A percentile compares a stretch with the other conserved stretches of the same genome.
phyloP scores from a whole-genome alignment of 768 basidiomycete genomes.

The Crepidotus variabilis region DNA sequence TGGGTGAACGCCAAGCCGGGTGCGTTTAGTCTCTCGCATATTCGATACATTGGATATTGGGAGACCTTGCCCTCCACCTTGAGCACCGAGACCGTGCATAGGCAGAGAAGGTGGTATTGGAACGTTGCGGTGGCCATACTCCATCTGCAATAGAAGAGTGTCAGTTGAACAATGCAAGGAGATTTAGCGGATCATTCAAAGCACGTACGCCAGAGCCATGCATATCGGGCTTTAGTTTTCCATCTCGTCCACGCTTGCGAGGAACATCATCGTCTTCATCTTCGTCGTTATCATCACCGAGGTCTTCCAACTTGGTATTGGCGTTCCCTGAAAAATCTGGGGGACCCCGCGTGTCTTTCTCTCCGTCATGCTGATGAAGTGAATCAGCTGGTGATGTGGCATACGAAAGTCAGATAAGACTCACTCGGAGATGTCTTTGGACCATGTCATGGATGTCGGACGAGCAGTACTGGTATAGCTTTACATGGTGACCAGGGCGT shows the following conservation, averaged over 20 bases:
- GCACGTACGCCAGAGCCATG: conserved; percentile 16
- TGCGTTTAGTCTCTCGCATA: conserved; percentile 6
- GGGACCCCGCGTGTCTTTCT: conserved; percentile 44
- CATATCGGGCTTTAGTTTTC: conserved; percentile 28
- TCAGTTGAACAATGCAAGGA: not conserved
- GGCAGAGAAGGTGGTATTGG: conserved; percentile 26
- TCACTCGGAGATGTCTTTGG: conserved; percentile 54
- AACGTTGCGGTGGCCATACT: conserved; percentile 22
- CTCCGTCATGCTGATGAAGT: conserved; percentile 41
- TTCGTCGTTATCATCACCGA: conserved; percentile 38
- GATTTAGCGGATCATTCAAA: conserved; percentile 9
- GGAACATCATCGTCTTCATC: conserved; percentile 34
- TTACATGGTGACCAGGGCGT: conserved; percentile 72
- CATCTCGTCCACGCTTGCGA: conserved; percentile 28
- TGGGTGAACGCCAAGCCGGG: conserved; percentile 3
- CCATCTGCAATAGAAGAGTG: conserved; percentile 12
- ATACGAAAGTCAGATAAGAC: conserved; percentile 12
- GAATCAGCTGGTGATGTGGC: conserved; percentile 11
- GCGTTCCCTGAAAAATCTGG: conserved; percentile 40
- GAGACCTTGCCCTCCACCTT: conserved; percentile 16
- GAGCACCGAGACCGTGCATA: conserved; percentile 20
- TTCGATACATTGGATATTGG: conserved; percentile 26
- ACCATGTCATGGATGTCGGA: conserved; percentile 66
- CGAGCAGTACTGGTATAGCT: conserved; percentile 82
- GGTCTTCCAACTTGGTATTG: conserved; percentile 27